These are phyloP conservation scores for Phalaenopsis equestris DNA, from an alignment of 106 monocot genomes.

Conservation along the genomic window DNA sequence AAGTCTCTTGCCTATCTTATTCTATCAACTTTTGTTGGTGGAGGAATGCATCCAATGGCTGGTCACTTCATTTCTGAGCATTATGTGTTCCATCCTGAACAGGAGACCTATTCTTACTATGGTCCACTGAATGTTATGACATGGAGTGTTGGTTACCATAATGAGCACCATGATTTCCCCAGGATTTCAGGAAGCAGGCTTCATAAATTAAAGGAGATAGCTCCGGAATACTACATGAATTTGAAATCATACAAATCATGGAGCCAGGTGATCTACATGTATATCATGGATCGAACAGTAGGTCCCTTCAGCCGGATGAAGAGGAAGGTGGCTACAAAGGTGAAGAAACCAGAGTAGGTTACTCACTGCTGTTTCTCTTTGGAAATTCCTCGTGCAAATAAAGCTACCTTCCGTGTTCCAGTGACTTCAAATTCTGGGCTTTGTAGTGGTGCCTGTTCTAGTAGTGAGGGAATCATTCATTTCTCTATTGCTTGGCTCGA, in stretches of 20 bases:
- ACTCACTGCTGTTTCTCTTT: not conserved
- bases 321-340: conserved; percentile 3
- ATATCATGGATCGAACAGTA: conserved; percentile 14
- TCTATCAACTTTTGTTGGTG: conserved; percentile 76
- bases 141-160: conserved; percentile 86
- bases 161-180: conserved; percentile 95
- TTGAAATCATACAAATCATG: conserved; percentile 38
- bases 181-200: conserved; percentile 76
- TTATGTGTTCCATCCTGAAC: conserved; percentile 68
- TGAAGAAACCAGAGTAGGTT: not conserved
- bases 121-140: conserved; percentile 82
- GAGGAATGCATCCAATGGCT: conserved; percentile 91
- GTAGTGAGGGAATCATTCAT: too few species aligned
- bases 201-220: conserved; percentile 65
- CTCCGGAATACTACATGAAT: conserved; percentile 49
- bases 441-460: too few species aligned
- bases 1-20: conserved; percentile 69
- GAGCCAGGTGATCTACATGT: conserved; percentile 21
- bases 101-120: conserved; percentile 91
- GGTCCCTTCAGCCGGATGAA: conserved; percentile 21
- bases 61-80: conserved; percentile 96
- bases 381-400: not conserved
- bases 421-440: too few species aligned
- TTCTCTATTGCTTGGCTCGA: too few species aligned
- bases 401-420: too few species aligned